Evolutionary conservation across 208 protist species (phyloP).

Genomic region (Jaenimonas drosophilae): DNA sequence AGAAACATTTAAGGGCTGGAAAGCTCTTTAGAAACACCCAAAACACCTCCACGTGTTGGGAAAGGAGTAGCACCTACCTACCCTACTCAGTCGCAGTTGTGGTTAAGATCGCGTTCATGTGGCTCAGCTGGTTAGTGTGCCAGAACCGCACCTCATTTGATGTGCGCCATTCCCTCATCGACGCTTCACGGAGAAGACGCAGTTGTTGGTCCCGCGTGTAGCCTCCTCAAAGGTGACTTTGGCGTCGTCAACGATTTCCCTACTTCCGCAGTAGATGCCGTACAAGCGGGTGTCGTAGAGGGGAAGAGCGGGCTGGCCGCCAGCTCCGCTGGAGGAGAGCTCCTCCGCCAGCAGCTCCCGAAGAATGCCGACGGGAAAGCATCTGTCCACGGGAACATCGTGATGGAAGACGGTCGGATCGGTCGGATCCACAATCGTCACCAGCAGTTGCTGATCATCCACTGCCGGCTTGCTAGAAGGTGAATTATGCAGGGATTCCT

Average conservation of each 20-base stretch:
- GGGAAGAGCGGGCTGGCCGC: slow-evolving; percentile 4
- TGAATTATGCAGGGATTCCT: too few species aligned
- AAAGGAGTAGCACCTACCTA: too few species aligned
- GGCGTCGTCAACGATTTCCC: slow-evolving; percentile 10
- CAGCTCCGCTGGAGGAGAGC: slow-evolving; percentile 2
- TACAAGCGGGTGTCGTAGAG: slow-evolving; percentile 13
- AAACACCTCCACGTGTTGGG: background rate
- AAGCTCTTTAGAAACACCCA: background rate
- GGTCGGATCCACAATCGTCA: slow-evolving; percentile 33
- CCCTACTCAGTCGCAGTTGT: too few species aligned
- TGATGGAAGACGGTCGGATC: slow-evolving; percentile 26
- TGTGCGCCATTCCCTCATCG: background rate
- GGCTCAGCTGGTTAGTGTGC: background rate
- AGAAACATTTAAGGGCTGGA: background rate
- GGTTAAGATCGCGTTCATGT: too few species aligned
- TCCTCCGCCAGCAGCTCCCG: slow-evolving; percentile 30
- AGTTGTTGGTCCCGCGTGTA: slow-evolving; percentile 41
- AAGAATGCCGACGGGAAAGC: slow-evolving; percentile 28
- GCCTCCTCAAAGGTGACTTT: slow-evolving; percentile 23
- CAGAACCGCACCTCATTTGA: background rate
- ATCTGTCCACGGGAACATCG: slow-evolving; percentile 30
- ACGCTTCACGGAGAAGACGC: slow-evolving; percentile 26
- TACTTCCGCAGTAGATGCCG: slow-evolving; percentile 22
- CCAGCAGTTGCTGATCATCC: slow-evolving; percentile 11
- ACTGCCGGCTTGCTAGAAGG: slow-evolving; percentile 10